Percentiles rank a stretch among this genome's conserved stretches.
Conservation (phyloP, 2,329 filamentous ascomycete genomes). For the Rugonectria rugulosa region DNA sequence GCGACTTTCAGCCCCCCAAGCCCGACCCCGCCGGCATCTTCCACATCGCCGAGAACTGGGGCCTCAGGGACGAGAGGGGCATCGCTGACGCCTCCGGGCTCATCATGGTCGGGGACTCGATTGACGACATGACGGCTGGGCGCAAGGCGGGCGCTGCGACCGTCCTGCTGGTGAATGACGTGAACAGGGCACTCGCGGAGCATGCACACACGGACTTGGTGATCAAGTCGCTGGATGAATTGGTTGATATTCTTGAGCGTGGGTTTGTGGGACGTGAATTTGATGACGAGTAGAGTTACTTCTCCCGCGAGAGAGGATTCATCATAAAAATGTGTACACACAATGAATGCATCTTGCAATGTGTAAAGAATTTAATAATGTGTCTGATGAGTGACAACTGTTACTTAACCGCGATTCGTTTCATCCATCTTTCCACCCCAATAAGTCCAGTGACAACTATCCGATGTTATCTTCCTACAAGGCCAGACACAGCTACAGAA, state of each 20-base stretch:
- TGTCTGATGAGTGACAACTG: background rate
- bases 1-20: conserved; percentile 84
- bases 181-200: conserved; percentile 72
- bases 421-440: conserved; percentile 38
- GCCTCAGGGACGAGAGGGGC: conserved; percentile 50
- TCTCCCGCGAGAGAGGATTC: background rate
- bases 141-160: conserved; percentile 85
- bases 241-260: conserved; percentile 76
- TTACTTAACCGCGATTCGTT: conserved; percentile 29
- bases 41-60: conserved; percentile 84
- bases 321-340: background rate
- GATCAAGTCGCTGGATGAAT: conserved; percentile 75
- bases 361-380: too few relatives aligned
- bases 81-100: conserved; percentile 54
- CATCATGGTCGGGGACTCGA: conserved; percentile 78
- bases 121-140: conserved; percentile 94
- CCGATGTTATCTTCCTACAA: conserved; percentile 27
- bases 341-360: too few relatives aligned
- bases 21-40: conserved; percentile 87
- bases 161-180: conserved; percentile 85
- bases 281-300: conserved; percentile 5
- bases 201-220: conserved; percentile 82
- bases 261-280: conserved; percentile 69
- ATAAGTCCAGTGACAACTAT: conserved; percentile 27
- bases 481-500: conserved; percentile 30